Evolutionary conservation across 2,329 filamentous ascomycete genomes (phyloP), one percentile per base, ranked within the genome.

Genomic region (Juglanconis juglandina): DNA sequence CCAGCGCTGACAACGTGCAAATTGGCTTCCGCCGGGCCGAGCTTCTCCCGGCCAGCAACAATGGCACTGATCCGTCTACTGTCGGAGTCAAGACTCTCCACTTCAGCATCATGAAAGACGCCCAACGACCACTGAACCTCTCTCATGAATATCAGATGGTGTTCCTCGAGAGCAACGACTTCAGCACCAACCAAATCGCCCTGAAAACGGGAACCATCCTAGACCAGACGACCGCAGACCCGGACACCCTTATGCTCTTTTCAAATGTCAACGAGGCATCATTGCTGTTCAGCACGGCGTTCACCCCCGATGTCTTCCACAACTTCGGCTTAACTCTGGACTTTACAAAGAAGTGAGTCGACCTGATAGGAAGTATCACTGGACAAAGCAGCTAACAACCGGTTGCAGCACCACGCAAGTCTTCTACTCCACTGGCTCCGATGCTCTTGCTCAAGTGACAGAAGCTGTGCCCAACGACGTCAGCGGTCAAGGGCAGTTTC

Each of bases 261-360:
- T 75, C 78, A 56, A 78, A 79, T 64, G 76, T 79, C 64, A 74
- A 71, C 59, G 76, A 77, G 62, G 75, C 79, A n/a, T 69, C 74
- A 56, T 68, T 78, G 35, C 71, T 87, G 5, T 87, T 81, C 69
- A 76, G 73, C 33, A 77, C 78, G 0, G 75, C 77, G 2, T 86
- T 86, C 57, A 73, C 77, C n/a, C 68, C 72, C 39, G 76, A 70
- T 13, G 73, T 77, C 24, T 86, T 84, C 77, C 82, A 87, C 69
- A 88, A 88, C 74, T 87, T 87, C 75, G 85, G 79, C 8, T 58
- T 87, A 37, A 81, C 77, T 30, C 73, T 86, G 13, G 79, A 88
- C 70, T 88, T 84, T 69, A 73, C 74, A 53, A 74, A 79, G 58
- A 81, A 83, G 82, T 85, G 71, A 51, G 79, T 72, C 24, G 3